Evolutionary conservation across 75 land plant genomes (phyloP).

Genomic region (Pseudotsuga menziesii): DNA sequence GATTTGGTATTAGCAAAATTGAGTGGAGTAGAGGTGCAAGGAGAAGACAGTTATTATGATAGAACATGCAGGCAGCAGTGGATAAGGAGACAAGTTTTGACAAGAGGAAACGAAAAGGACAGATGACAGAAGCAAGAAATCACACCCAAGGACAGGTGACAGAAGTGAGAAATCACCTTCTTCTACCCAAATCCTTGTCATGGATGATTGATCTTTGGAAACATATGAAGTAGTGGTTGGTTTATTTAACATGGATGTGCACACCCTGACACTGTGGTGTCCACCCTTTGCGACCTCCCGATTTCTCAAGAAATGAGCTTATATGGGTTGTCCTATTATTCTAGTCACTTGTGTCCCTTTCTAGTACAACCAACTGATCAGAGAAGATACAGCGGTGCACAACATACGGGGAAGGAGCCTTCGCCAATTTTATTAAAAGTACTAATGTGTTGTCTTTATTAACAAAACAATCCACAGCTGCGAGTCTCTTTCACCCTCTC

Average conservation of each 20-base stretch:
- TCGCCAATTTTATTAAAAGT: no score
- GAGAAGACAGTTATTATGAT: background rate
- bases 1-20: background rate
- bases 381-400: no score
- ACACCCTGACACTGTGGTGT: no score
- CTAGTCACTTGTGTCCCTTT: no score
- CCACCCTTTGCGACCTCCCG: no score
- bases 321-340: no score
- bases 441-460: no score
- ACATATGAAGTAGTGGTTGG: background rate
- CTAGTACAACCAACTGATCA: no score
- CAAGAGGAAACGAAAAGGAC: background rate
- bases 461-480: no score
- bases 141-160: background rate
- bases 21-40: background rate
- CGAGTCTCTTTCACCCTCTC: no score
- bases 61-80: background rate
- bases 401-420: no score
- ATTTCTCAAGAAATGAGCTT: no score
- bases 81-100: background rate
- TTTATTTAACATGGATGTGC: background rate
- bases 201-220: background rate
- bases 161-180: background rate
- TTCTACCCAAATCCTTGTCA: background rate
- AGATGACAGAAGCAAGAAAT: background rate